phyloP scores from a whole-genome alignment of 345 rosid species.

The Crucihimalaya himalaica region DNA sequence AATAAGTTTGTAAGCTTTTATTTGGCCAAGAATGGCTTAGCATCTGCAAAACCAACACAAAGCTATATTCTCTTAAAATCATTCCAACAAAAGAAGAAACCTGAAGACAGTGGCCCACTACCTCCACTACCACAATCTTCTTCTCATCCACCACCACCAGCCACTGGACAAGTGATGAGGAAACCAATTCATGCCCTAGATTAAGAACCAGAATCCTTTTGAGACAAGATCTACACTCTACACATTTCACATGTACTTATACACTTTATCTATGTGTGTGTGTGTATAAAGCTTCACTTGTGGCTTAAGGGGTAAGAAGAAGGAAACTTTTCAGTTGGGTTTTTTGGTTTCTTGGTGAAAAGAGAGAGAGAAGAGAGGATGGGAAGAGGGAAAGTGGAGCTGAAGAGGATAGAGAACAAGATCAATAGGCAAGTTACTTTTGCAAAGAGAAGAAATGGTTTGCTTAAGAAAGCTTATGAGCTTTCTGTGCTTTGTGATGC shows the following conservation, averaged over 20 bases:
- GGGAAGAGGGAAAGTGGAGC: conserved; percentile 70
- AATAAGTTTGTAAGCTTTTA: conserved; percentile 32
- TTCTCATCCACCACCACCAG: conserved; percentile 22
- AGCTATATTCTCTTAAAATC: conserved; percentile 29
- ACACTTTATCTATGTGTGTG: neutral
- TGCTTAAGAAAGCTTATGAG: conserved; percentile 45
- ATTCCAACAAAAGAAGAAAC: conserved; percentile 39
- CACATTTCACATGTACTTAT: conserved; percentile 8
- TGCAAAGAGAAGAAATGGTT: conserved; percentile 45
- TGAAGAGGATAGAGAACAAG: conserved; percentile 70
- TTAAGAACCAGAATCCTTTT: conserved; percentile 34
- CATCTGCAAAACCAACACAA: conserved; percentile 30
- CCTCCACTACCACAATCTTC: conserved; percentile 19
- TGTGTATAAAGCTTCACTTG: conserved; percentile 33
- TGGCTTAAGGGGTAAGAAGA: neutral
- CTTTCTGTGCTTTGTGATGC: conserved; percentile 48
- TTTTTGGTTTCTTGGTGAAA: conserved; percentile 32
- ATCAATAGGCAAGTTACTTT: conserved; percentile 51
- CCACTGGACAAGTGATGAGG: conserved; percentile 26
- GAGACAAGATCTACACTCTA: conserved; percentile 29
- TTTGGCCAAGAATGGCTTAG: conserved; percentile 44
- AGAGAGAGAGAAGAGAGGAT: conserved; percentile 29
- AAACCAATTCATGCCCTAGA: conserved; percentile 39
- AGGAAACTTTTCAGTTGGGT: conserved; percentile 24
- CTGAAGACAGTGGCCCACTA: conserved; percentile 40